Conservation (phyloP, 192 early-diverging fungal genomes). For the Coemansia sp. region DNA sequence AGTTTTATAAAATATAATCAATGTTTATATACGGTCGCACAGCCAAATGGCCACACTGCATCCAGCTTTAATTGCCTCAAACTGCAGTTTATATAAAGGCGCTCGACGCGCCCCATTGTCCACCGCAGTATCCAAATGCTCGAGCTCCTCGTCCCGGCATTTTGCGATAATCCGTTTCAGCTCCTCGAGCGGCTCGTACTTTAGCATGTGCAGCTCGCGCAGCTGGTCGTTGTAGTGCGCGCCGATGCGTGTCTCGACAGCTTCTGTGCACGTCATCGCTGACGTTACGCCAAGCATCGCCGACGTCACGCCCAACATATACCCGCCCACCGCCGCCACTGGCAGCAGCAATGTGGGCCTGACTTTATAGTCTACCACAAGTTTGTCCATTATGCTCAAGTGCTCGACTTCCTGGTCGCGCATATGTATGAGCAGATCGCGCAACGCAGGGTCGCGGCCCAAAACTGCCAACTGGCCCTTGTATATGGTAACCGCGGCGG, state of each 20-base stretch:
- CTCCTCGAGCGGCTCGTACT: constrained; percentile 63
- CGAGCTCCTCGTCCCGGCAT: constrained; percentile 94
- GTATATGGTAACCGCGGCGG: constrained; percentile 95
- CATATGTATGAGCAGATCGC: constrained; percentile 86
- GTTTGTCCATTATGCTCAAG: constrained; percentile 72
- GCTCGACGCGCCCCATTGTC: constrained; percentile 83
- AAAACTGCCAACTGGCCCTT: constrained; percentile 88
- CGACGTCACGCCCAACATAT: constrained; percentile 78
- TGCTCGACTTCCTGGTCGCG: constrained; percentile 92
- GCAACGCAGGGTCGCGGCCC: constrained; percentile 63
- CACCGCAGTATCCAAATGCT: constrained; percentile 88
- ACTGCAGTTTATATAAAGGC: constrained; percentile 71
- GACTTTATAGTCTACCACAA: constrained; percentile 73
- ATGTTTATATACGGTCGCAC: constrained; percentile 68
- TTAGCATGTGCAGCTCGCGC: constrained; percentile 74
- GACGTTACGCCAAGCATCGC: constrained; percentile 91
- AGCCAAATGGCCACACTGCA: constrained; percentile 94
- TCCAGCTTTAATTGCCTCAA: constrained; percentile 77
- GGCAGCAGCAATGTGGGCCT: constrained; percentile 85
- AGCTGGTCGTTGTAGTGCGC: constrained; percentile 95
- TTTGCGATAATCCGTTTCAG: constrained; percentile 68
- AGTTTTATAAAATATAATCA: not conserved
- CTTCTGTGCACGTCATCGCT: constrained; percentile 99
- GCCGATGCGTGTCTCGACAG: constrained; percentile 95
- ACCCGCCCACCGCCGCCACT: constrained; percentile 84